A percentile compares a stretch with the other conserved stretches of the same genome.
phyloP scores from a whole-genome alignment of 2,329 filamentous ascomycete species.

The Taxawa tesnikishii region DNA sequence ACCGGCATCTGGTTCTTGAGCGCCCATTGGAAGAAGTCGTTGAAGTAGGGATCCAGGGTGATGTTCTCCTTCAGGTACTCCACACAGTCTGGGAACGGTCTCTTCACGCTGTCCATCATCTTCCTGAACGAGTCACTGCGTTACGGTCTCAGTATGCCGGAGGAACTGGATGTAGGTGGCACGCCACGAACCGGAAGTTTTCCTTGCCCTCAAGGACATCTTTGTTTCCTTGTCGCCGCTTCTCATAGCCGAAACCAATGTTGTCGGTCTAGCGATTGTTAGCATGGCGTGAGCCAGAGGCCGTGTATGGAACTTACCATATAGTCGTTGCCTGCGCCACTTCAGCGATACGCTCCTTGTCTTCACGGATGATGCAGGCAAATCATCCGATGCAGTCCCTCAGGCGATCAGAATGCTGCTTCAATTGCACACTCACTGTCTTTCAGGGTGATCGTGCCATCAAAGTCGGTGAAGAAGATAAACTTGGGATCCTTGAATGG shows the following conservation, averaged over 20 bases:
- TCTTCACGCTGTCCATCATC: constrained; percentile 81
- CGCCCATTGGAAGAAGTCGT: constrained; percentile 76
- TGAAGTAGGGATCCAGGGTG: constrained; percentile 78
- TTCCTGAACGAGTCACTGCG: constrained; percentile 65
- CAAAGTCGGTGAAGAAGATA: constrained; percentile 99
- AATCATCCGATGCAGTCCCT: too few species aligned
- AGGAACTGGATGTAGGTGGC: constrained; percentile 4
- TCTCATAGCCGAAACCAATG: constrained; percentile 66
- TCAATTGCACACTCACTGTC: constrained; percentile 40
- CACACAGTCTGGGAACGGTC: constrained; percentile 73
- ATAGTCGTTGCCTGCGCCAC: constrained; percentile 46
- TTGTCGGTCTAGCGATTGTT: constrained; percentile 60
- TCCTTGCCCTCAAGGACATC: constrained; percentile 61
- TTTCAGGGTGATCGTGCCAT: constrained; percentile 79
- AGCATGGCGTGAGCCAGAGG: neutral
- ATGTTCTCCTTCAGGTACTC: constrained; percentile 68
- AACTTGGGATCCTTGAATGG: constrained; percentile 56
- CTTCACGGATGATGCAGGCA: too few species aligned
- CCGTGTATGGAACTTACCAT: constrained; percentile 31
- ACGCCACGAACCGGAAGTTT: constrained; percentile 49
- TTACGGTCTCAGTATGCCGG: neutral
- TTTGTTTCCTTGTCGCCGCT: constrained; percentile 60
- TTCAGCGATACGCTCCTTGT: too few species aligned
- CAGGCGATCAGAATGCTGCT: too few species aligned
- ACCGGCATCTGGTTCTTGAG: constrained; percentile 75